A percentile compares a stretch with the other conserved stretches of the same genome.
These are phyloP conservation scores for Auricularia auricula-judae DNA, from an alignment of 768 basidiomycete species.

Conservation along the genomic window DNA sequence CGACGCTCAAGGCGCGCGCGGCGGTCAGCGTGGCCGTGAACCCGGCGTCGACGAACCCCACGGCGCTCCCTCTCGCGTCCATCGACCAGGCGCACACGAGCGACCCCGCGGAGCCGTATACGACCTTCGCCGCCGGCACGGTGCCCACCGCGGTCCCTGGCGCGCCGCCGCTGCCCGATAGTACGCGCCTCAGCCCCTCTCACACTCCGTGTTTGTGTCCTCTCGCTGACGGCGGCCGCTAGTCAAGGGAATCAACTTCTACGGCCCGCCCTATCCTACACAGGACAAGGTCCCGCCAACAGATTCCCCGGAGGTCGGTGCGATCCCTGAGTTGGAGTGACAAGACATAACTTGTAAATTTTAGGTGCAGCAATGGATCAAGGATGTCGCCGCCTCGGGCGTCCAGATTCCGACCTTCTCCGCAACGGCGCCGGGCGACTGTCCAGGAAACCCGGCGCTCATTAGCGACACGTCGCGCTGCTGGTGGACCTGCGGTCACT, in stretches of 20 bases:
- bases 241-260: slow-evolving; percentile 14
- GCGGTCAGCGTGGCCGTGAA: slow-evolving; percentile 30
- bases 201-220: no score
- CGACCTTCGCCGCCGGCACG: slow-evolving; percentile 39
- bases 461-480: slow-evolving; percentile 53
- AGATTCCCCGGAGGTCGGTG: slow-evolving; percentile 49
- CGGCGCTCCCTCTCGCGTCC: slow-evolving; percentile 43
- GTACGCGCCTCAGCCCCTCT: slow-evolving; percentile 12
- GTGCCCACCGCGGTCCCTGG: slow-evolving; percentile 38
- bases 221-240: not conserved
- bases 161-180: slow-evolving; percentile 40
- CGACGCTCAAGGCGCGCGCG: slow-evolving; percentile 2
- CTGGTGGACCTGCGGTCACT: slow-evolving; percentile 88
- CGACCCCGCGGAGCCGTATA: slow-evolving; percentile 27
- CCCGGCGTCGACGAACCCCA: slow-evolving; percentile 46
- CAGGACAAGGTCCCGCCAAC: slow-evolving; percentile 39
- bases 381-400: slow-evolving; percentile 49
- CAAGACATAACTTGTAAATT: not conserved
- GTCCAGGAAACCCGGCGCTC: slow-evolving; percentile 44
- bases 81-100: slow-evolving; percentile 27
- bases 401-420: slow-evolving; percentile 53
- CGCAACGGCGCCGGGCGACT: slow-evolving; percentile 60
- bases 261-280: slow-evolving; percentile 43
- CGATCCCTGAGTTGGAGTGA: not conserved
- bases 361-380: slow-evolving; percentile 45